A percentile compares a stretch with the other conserved stretches of the same genome.
These are phyloP conservation scores for Zangia roseola DNA, from an alignment of 768 basidiomycete species.

Conservation along the genomic window DNA sequence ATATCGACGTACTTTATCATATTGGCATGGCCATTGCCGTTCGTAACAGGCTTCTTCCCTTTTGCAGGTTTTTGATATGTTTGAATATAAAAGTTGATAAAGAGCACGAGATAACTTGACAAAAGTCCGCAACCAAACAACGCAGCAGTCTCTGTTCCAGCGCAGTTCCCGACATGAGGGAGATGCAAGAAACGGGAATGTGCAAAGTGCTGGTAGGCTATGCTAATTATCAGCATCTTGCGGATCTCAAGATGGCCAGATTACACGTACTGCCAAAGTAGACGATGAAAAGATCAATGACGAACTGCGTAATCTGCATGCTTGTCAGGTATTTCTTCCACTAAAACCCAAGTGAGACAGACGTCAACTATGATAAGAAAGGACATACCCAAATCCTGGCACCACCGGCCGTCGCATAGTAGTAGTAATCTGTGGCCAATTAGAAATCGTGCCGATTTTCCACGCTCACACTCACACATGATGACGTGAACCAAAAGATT, in stretches of 20 bases:
- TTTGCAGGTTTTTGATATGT: constrained; percentile 71
- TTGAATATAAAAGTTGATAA: constrained; percentile 93
- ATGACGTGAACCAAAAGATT: constrained; percentile 94
- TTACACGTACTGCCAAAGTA: constrained; percentile 88
- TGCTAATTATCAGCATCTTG: constrained; percentile 6
- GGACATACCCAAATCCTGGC: constrained; percentile 87
- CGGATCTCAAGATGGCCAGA: not conserved
- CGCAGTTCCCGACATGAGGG: constrained; percentile 80
- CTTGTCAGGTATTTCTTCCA: constrained; percentile 99
- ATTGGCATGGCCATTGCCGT: constrained; percentile 47
- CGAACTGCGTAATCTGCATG: constrained; percentile 96
- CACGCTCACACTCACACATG: constrained; percentile 75
- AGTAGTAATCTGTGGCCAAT: constrained; percentile 82
- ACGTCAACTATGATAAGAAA: not conserved
- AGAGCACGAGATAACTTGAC: constrained; percentile 88
- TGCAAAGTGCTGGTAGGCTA: constrained; percentile 82
- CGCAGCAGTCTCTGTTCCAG: constrained; percentile 87
- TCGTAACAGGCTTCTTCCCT: constrained; percentile 31
- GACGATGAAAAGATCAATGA: constrained; percentile 86
- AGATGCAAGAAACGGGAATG: constrained; percentile 55
- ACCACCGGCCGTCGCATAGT: constrained; percentile 97
- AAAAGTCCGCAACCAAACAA: constrained; percentile 86
- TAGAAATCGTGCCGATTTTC: not conserved
- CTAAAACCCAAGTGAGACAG: constrained; percentile 38
- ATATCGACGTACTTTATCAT: constrained; percentile 29